Evolutionary conservation across 768 basidiomycete genomes (phyloP).

Genomic region (Lactifluus volemus): DNA sequence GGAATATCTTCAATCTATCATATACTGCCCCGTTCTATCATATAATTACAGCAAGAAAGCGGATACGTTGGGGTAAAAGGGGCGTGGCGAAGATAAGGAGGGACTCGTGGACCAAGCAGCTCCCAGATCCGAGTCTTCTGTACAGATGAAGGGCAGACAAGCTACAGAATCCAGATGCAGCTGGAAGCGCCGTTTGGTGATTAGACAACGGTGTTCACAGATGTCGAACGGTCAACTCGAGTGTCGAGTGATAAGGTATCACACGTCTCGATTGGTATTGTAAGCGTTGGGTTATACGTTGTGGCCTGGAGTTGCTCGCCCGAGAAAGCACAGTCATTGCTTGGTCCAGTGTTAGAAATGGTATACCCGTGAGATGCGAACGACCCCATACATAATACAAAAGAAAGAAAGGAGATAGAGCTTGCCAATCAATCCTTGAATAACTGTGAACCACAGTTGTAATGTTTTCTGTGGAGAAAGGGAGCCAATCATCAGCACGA

Average conservation of each 20-base stretch:
- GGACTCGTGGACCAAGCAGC: neutral
- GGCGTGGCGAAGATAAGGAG: neutral
- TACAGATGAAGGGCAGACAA: neutral
- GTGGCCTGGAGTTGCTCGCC: neutral
- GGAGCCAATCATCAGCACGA: neutral
- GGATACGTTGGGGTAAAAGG: neutral
- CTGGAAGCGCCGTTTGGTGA: neutral
- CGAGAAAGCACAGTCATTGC: neutral
- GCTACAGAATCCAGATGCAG: no score
- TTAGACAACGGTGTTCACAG: neutral
- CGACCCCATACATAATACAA: slow-evolving; percentile 1
- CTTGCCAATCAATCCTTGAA: slow-evolving; percentile 7
- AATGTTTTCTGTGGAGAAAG: neutral
- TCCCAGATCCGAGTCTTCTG: neutral
- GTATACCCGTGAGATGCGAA: neutral
- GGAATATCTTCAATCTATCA: neutral
- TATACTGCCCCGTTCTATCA: neutral
- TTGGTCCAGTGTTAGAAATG: neutral
- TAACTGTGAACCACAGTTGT: neutral
- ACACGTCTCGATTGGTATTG: neutral
- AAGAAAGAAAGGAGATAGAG: slow-evolving; percentile 13
- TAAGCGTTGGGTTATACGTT: neutral
- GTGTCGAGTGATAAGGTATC: neutral
- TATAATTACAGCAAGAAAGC: neutral
- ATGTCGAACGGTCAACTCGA: neutral